Evolutionary conservation across 257 asterid species (phyloP).

Genomic region (Fraxinus excelsior): DNA sequence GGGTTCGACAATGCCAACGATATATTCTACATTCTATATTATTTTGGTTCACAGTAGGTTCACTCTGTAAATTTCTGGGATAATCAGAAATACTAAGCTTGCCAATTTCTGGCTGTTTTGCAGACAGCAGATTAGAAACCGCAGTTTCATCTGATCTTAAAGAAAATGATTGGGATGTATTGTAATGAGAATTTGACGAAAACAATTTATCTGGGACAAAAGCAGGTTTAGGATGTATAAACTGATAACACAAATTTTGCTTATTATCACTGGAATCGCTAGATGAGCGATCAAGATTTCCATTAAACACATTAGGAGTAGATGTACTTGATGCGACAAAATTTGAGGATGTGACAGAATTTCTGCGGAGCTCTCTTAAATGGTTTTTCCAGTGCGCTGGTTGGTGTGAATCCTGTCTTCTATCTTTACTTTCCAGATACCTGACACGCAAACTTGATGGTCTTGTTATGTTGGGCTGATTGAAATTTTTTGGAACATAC

Average conservation of each 20-base stretch:
- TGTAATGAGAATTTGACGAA: slow-evolving; percentile 2
- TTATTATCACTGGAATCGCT: not conserved
- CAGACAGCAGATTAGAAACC: slow-evolving; percentile 15
- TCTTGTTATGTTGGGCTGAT: slow-evolving; percentile 23
- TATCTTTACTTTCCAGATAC: slow-evolving; percentile 21
- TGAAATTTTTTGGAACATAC: slow-evolving; percentile 16
- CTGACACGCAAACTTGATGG: slow-evolving; percentile 26
- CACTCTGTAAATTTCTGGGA: slow-evolving; percentile 1
- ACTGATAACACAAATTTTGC: slow-evolving; percentile 10
- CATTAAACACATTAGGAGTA: slow-evolving; percentile 21
- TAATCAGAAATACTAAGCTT: slow-evolving; percentile 17
- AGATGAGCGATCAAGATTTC: slow-evolving; percentile 11
- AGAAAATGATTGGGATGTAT: not conserved
- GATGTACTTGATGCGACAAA: slow-evolving; percentile 23
- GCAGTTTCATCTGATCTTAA: no score
- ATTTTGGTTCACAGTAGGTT: not conserved
- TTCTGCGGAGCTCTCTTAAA: slow-evolving; percentile 44
- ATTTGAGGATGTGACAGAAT: slow-evolving; percentile 15
- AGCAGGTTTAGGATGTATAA: slow-evolving; percentile 24
- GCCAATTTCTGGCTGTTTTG: slow-evolving; percentile 12
- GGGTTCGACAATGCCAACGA: slow-evolving; percentile 9
- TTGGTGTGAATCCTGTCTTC: slow-evolving; percentile 16
- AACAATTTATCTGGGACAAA: slow-evolving; percentile 22
- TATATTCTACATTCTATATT: slow-evolving; percentile 12
- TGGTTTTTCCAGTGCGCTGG: slow-evolving; percentile 29